Evolutionary conservation across 306 rosid species (phyloP).

Genomic region (Luffa acutangula): DNA sequence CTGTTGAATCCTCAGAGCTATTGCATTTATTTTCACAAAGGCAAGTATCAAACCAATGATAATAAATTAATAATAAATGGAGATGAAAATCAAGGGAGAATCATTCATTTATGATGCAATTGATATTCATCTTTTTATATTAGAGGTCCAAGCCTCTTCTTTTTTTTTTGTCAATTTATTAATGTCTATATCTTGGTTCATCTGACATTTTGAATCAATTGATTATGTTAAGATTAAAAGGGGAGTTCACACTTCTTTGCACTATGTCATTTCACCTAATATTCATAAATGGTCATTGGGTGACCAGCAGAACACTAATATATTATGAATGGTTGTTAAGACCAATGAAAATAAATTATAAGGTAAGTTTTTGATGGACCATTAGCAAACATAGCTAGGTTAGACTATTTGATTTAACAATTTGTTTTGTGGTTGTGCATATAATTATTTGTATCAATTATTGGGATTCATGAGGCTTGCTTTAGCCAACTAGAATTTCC

Average conservation of each 20-base stretch:
- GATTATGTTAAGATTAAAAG: neutral
- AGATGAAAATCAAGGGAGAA: neutral
- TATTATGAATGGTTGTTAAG: slow-evolving; percentile 7
- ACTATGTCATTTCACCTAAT: slow-evolving; percentile 1
- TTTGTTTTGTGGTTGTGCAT: neutral
- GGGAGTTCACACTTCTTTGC: slow-evolving; percentile 4
- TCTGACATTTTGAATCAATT: neutral
- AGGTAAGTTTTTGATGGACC: neutral
- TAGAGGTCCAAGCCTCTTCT: neutral
- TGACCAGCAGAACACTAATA: neutral
- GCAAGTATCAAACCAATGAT: neutral
- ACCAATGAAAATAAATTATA: neutral
- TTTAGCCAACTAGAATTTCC: neutral
- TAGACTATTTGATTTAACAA: neutral
- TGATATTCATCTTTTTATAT: neutral
- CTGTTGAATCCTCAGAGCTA: neutral
- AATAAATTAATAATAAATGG: neutral
- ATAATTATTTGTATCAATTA: neutral
- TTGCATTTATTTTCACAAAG: neutral
- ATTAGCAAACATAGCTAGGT: neutral
- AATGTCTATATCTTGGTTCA: neutral
- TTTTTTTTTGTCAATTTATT: neutral
- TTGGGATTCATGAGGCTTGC: neutral
- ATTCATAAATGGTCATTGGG: neutral
- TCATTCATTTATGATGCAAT: neutral